Conservation (phyloP, 169 alveolate species). For the Eimeria zaria region DNA sequence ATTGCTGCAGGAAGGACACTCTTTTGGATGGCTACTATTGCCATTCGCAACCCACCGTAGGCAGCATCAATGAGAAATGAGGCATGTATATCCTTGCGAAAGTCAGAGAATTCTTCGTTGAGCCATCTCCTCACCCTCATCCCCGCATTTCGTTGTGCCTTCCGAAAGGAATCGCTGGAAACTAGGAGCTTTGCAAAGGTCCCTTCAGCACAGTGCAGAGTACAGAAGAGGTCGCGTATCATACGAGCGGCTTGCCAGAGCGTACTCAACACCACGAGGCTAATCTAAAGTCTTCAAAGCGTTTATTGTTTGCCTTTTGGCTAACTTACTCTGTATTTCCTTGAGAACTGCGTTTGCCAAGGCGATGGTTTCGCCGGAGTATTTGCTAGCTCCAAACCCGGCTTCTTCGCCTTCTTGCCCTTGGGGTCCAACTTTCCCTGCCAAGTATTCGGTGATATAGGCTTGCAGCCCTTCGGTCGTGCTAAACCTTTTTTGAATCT, state of each 20-base stretch:
- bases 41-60: background rate
- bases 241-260: background rate
- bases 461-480: constrained; percentile 21
- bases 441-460: background rate
- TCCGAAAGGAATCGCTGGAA: background rate
- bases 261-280: background rate
- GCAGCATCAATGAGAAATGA: constrained; percentile 52
- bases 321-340: constrained; percentile 39
- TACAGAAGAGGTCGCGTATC: background rate
- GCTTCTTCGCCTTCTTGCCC: constrained; percentile 25
- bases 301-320: background rate
- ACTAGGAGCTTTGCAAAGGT: constrained; percentile 24
- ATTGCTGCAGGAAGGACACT: background rate
- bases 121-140: constrained; percentile 40
- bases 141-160: background rate
- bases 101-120: constrained; percentile 4
- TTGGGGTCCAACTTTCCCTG: background rate
- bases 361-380: constrained; percentile 23
- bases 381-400: background rate
- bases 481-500: background rate
- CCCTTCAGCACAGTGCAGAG: constrained; percentile 4
- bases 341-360: constrained; percentile 49
- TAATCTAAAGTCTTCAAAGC: background rate
- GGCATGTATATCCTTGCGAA: constrained; percentile 34
- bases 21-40: background rate